These are phyloP conservation scores for Xylaria arbuscula DNA, from an alignment of 2,329 filamentous ascomycete species.

Conservation along the genomic window DNA sequence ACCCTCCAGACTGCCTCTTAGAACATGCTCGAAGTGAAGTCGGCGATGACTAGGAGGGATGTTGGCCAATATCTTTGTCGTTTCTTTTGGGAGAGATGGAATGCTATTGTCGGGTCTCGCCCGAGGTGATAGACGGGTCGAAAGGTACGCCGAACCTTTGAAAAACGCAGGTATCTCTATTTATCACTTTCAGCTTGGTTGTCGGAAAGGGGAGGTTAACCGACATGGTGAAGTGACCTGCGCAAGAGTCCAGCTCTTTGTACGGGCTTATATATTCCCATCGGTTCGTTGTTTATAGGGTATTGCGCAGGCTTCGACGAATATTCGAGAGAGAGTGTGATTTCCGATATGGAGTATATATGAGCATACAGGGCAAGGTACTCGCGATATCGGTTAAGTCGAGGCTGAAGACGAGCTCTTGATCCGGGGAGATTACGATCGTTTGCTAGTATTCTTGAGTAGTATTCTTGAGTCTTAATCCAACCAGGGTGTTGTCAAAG, in stretches of 20 bases:
- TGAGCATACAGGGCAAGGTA: background rate
- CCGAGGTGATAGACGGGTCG: background rate
- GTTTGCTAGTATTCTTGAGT: background rate
- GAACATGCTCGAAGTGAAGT: slow-evolving; percentile 55
- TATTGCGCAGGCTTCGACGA: background rate
- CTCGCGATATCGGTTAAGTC: background rate
- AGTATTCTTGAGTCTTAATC: too few relatives aligned
- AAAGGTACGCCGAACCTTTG: slow-evolving; percentile 11
- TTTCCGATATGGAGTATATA: background rate
- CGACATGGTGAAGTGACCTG: slow-evolving; percentile 26
- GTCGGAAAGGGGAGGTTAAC: background rate
- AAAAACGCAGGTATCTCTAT: slow-evolving; percentile 27
- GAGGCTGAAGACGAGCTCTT: background rate
- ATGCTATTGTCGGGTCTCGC: slow-evolving; percentile 37
- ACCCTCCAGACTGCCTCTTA: slow-evolving; percentile 51
- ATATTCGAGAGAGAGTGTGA: background rate
- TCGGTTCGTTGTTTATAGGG: slow-evolving; percentile 1
- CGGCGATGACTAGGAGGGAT: slow-evolving; percentile 51
- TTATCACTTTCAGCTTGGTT: background rate
- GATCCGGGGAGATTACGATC: background rate
- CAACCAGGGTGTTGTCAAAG: background rate
- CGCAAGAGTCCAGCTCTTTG: slow-evolving; percentile 39
- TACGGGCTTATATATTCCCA: slow-evolving; percentile 43
- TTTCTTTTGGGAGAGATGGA: slow-evolving; percentile 50
- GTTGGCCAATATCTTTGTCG: slow-evolving; percentile 49